Conservation (phyloP, 352 stramenopile genomes). For the Blastocystis sp. region DNA sequence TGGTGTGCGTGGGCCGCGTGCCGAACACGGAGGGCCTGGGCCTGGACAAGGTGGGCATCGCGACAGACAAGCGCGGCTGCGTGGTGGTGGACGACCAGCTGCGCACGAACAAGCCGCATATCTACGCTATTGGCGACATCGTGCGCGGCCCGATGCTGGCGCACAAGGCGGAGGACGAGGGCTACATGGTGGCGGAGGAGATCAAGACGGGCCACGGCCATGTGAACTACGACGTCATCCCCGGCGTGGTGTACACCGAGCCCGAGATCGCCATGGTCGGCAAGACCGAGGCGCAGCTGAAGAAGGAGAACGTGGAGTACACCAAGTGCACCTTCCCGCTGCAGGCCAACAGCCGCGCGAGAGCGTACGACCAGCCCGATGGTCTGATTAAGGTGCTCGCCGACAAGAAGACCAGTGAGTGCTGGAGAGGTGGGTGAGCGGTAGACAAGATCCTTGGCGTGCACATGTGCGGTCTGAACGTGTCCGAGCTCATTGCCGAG, state of each 20-base stretch:
- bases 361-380: constrained; percentile 86
- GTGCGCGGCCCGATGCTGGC: constrained; percentile 97
- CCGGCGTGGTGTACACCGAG: constrained; percentile 89
- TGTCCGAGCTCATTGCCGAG: constrained; percentile 97
- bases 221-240: constrained; percentile 98
- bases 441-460: constrained; percentile 92
- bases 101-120: constrained; percentile 84
- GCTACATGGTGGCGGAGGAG: constrained; percentile 91
- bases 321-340: constrained; percentile 97
- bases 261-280: constrained; percentile 86
- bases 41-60: constrained; percentile 92
- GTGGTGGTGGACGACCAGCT: constrained; percentile 96
- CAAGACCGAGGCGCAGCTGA: constrained; percentile 95
- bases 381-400: constrained; percentile 95
- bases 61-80: constrained; percentile 88
- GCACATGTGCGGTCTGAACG: constrained; percentile 98
- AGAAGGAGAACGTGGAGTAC: constrained; percentile 87
- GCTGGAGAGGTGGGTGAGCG: not conserved
- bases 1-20: constrained; percentile 85
- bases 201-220: constrained; percentile 93
- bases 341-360: constrained; percentile 90
- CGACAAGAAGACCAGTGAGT: constrained; percentile 85
- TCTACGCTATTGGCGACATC: constrained; percentile 95
- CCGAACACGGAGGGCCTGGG: constrained; percentile 90
- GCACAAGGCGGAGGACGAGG: constrained; percentile 99